Evolutionary conservation across 2,329 filamentous ascomycete species (phyloP).

Genomic region (Diaporthe batatas): DNA sequence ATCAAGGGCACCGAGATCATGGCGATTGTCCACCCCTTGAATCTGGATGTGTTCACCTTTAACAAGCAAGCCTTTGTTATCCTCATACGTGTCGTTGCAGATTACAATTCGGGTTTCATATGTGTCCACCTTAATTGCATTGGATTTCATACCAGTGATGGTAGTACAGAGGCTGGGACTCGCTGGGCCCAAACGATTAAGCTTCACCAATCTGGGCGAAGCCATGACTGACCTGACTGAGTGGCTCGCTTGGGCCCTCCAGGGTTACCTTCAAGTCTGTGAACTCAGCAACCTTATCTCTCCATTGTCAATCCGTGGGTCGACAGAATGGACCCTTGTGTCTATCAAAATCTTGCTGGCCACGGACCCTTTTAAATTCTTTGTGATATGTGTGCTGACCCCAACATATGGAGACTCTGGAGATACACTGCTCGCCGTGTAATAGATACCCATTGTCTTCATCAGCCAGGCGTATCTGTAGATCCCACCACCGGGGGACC

Average conservation of each 20-base stretch:
- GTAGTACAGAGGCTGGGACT: constrained; percentile 63
- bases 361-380: constrained; percentile 52
- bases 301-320: constrained; percentile 49
- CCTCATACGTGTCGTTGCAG: constrained; percentile 56
- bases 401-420: constrained; percentile 58
- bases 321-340: constrained; percentile 57
- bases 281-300: constrained; percentile 52
- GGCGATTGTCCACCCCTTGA: constrained; percentile 64
- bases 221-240: constrained; percentile 52
- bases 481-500: constrained; percentile 67
- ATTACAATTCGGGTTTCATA: constrained; percentile 67
- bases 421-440: constrained; percentile 62
- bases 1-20: constrained; percentile 64
- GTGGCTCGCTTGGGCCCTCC: constrained; percentile 49
- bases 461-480: constrained; percentile 69
- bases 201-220: constrained; percentile 54
- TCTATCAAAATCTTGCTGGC: constrained; percentile 53
- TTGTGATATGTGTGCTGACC: constrained; percentile 61
- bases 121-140: constrained; percentile 52
- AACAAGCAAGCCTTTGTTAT: constrained; percentile 58
- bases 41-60: constrained; percentile 61
- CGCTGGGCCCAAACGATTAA: constrained; percentile 64
- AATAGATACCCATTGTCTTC: no score
- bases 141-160: constrained; percentile 54
- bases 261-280: constrained; percentile 49